Conservation (phyloP, 805 yeast genomes). For the Yamadazyma takamatsuzukensis region DNA sequence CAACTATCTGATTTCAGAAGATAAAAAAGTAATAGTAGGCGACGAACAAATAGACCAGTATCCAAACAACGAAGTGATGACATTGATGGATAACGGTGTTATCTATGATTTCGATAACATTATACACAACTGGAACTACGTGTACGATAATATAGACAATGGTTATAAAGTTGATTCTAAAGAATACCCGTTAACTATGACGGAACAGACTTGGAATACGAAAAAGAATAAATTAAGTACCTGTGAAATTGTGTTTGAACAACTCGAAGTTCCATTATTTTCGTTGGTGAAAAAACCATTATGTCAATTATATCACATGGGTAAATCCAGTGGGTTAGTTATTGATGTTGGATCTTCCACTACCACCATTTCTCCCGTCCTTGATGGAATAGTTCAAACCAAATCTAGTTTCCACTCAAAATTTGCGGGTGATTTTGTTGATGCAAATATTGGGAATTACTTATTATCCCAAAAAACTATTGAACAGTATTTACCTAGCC, state of each 20-base stretch:
- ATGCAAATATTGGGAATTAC: conserved; percentile 55
- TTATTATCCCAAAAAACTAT: conserved; percentile 24
- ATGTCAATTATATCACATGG: conserved; percentile 73
- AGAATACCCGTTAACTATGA: conserved; percentile 63
- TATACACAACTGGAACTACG: conserved; percentile 62
- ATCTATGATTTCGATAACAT: conserved; percentile 73
- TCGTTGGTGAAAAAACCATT: conserved; percentile 74
- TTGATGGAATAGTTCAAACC: conserved; percentile 67
- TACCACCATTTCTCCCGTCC: conserved; percentile 69
- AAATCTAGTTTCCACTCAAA: conserved; percentile 65
- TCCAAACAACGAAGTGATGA: conserved; percentile 50
- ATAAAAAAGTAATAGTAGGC: conserved; percentile 33
- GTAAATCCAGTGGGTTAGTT: conserved; percentile 73
- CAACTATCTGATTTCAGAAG: conserved; percentile 42
- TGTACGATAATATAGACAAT: conserved; percentile 48
- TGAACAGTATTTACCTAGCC: conserved; percentile 6
- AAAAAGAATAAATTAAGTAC: conserved; percentile 52
- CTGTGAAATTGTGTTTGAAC: conserved; percentile 72
- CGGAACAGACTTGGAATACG: conserved; percentile 71
- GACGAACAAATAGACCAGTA: conserved; percentile 43
- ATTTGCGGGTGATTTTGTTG: conserved; percentile 83
- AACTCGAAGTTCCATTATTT: conserved; percentile 69
- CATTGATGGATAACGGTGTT: conserved; percentile 59
- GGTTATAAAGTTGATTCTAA: conserved; percentile 41
- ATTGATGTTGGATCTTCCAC: conserved; percentile 75